phyloP scores from a whole-genome alignment of 768 basidiomycete genomes.

The Arthromyces matolae region DNA sequence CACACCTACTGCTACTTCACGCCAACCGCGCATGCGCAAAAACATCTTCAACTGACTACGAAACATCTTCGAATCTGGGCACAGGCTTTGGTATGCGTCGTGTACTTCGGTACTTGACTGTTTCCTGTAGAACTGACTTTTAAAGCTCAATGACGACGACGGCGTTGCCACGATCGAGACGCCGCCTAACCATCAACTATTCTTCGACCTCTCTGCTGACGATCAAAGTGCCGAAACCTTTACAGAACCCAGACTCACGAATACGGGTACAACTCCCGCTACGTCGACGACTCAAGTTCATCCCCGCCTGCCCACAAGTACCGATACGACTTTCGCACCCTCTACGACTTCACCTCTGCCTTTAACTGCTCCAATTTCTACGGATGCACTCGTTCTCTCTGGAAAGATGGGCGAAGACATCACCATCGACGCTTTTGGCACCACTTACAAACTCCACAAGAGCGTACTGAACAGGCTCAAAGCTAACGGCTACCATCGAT shows the following conservation, averaged over 20 bases:
- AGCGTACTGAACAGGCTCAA: background rate
- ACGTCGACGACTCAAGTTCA: background rate
- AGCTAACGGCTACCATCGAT: background rate
- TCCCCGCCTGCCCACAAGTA: background rate
- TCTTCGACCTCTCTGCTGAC: background rate
- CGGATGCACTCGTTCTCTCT: background rate
- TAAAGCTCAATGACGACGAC: slow-evolving; percentile 2
- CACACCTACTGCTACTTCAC: background rate
- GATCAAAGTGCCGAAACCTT: background rate
- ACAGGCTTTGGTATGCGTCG: background rate
- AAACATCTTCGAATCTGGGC: background rate
- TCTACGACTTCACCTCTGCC: background rate
- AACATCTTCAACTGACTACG: background rate
- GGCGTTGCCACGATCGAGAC: background rate
- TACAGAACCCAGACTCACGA: background rate
- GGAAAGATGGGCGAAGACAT: background rate
- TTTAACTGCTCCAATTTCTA: background rate
- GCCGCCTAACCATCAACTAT: background rate
- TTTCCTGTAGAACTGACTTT: background rate
- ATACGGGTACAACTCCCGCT: background rate
- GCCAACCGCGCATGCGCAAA: background rate
- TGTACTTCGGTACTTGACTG: background rate
- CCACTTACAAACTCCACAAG: background rate
- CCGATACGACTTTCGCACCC: background rate
- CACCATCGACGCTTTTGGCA: background rate